Base-by-base conservation (phyloP, 371 early-diverging fungal genomes). In the Mucor velutinosus region DNA sequence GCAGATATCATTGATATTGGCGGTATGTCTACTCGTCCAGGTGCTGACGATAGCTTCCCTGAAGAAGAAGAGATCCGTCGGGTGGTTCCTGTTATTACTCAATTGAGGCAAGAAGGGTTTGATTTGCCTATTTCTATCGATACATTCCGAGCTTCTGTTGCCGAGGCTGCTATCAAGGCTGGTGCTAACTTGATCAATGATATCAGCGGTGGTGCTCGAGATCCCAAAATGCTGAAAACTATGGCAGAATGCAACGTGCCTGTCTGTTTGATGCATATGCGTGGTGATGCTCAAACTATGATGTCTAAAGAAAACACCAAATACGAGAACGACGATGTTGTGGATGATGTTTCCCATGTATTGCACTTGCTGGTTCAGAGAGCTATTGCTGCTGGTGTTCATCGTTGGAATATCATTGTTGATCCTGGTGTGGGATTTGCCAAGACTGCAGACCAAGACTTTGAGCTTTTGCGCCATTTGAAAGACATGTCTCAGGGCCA, bases 371-470 rank as follows among this genome's bases (percentile, higher is more conserved):
- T 87, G 10, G 89, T 97, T 7, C 72, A 88, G 58, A 77, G 75
- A 10, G 95, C 95, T 0, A 79, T 96, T 27, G 74, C 76, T 10
- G 85, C 87, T 3, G 99, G 99, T 60, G 89, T 98, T 0, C 86
- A 86, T 60, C 88, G 97, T 12, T 99, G 98, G 97, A 97, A 97
- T 75, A 93, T 99, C 37, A 92, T 97, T 66, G 75, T 97, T 8
- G 99, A 99, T 72, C 99, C 99, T 2, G 99, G 99, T 15, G 82
- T 99, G 57, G 99, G 99, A 0, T 99, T 98, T 78, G 96, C 99
- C 27, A 99, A 99, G 84, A 90, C 91, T 3, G 81, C 82, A 17
- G 87, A 85, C 0, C 98, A 98, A 71, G 95, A 92, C 73, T 87
- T 95, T 71, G 93, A 93, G 72, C 75, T 98, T 17, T 71, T 99